Conservation (phyloP, 192 early-diverging fungal genomes). For the Bifiguratus adelaidae region DNA sequence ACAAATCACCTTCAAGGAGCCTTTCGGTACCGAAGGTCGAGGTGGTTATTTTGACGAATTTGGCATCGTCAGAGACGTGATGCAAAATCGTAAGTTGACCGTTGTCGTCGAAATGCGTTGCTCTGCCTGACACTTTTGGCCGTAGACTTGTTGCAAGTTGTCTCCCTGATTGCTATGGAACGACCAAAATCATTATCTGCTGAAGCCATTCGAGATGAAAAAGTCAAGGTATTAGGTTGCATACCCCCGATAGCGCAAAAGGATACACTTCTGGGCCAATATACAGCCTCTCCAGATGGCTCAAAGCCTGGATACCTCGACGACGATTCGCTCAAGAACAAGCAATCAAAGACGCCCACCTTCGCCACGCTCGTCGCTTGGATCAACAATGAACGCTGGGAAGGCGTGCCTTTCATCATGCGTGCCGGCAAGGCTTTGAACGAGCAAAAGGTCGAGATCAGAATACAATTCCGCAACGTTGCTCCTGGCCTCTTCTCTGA, state of each 20-base stretch:
- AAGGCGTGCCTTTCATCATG: constrained; percentile 82
- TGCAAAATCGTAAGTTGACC: constrained; percentile 63
- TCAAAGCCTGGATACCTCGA: constrained; percentile 88
- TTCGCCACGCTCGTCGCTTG: constrained; percentile 82
- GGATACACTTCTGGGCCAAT: constrained; percentile 88
- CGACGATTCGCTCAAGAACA: constrained; percentile 73
- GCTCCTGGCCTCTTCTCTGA: constrained; percentile 69
- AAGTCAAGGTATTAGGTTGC: constrained; percentile 71
- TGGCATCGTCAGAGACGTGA: constrained; percentile 96
- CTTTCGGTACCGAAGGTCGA: constrained; percentile 92
- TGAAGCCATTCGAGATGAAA: constrained; percentile 94
- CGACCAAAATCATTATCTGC: constrained; percentile 75
- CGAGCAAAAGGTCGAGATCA: constrained; percentile 88
- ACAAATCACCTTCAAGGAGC: constrained; percentile 98
- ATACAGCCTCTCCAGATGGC: constrained; percentile 66
- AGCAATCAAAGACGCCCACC: constrained; percentile 79
- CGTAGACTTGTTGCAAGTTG: constrained; percentile 84
- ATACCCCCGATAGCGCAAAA: constrained; percentile 67
- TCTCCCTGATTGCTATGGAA: constrained; percentile 93
- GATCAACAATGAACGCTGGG: constrained; percentile 95
- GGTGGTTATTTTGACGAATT: constrained; percentile 99
- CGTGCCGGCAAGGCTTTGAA: constrained; percentile 86
- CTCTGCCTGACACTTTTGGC: no score
- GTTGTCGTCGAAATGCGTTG: not conserved
- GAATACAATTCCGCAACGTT: constrained; percentile 94